Base-by-base conservation (phyloP, 139 green algal species). In the Protoeuglena noctilucae region DNA sequence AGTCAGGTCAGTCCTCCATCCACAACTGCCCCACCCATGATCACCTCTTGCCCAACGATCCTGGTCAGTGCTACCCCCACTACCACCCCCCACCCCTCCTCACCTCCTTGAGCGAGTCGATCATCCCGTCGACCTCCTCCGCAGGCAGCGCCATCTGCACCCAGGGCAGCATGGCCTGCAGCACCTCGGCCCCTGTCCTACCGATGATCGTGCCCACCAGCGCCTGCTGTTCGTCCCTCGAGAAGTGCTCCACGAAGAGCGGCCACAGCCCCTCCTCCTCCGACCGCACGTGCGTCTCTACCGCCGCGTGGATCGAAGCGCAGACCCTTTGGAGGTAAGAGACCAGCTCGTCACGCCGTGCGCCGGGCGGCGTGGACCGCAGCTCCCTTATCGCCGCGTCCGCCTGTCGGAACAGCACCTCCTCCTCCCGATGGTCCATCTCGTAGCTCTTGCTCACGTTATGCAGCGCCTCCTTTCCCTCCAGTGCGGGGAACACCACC, bases 181-280 rank as follows among this genome's bases (percentile, higher is more conserved):
- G 72, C 54, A 97, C 88, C 57, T 96, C 87, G 4, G 90, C 90
- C 1, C 90, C 88, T 0, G 90, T 96, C 40, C 76, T 69, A 7
- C 85, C 83, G 55, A 93, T 89, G 63, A 95, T 93, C 9, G 77
- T 53, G 6, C 85, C 88, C 29, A 98, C 87, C 49, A 97, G 72
- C 43, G 78, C 62, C 59, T 93, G 76, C 72, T 98, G 90, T 77
- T 97, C 90, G 41, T 81, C 78, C 2, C 74, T 49, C n/a, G 54
- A 78, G 64, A 96, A 95, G 66, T 90, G 79, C 63, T 83, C 77
- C 0, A 68, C 73, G 75, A 98, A 97, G 21, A 98, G 78, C 30
- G 90, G 90, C 90, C 90, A 98, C 41, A 98, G 75, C 74, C 96
- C 87, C 1, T 67, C 62, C 78, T 98, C 90, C 79, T 98, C 90